phyloP scores from a whole-genome alignment of 2,329 filamentous ascomycete genomes.

The Diaporthe sp. region DNA sequence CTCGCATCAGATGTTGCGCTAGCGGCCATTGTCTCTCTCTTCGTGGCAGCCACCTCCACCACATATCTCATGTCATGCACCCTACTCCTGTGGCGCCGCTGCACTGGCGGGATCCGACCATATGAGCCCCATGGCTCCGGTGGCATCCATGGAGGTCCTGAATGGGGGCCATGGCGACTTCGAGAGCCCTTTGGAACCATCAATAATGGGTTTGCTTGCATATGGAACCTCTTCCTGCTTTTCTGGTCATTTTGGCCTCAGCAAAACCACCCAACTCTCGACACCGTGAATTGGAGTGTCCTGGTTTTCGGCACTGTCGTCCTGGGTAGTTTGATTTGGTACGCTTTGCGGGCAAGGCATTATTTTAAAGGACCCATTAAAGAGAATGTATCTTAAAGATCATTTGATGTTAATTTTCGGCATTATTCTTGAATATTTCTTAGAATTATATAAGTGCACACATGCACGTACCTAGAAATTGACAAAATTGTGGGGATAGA shows the following conservation, averaged over 20 bases:
- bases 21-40: conserved; percentile 58
- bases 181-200: conserved; percentile 62
- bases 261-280: conserved; percentile 46
- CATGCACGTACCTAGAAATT: too few species aligned
- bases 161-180: conserved; percentile 69
- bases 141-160: conserved; percentile 43
- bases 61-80: conserved; percentile 56
- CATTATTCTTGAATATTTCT: too few species aligned
- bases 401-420: too few species aligned
- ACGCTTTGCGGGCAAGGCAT: conserved; percentile 54
- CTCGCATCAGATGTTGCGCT: conserved; percentile 52
- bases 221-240: conserved; percentile 65
- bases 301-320: conserved; percentile 57
- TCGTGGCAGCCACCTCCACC: conserved; percentile 56
- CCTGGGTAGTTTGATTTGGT: conserved; percentile 61
- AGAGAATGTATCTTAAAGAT: too few species aligned
- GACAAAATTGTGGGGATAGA: background rate
- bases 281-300: conserved; percentile 62
- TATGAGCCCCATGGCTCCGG: background rate
- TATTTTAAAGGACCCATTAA: conserved; percentile 60
- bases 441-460: too few species aligned
- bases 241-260: conserved; percentile 69
- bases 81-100: conserved; percentile 56
- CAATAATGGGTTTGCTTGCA: conserved; percentile 67
- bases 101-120: background rate